These are phyloP conservation scores for Cenchrus fungigraminus DNA, from an alignment of 176 grass and related monocot species.

Conservation along the genomic window DNA sequence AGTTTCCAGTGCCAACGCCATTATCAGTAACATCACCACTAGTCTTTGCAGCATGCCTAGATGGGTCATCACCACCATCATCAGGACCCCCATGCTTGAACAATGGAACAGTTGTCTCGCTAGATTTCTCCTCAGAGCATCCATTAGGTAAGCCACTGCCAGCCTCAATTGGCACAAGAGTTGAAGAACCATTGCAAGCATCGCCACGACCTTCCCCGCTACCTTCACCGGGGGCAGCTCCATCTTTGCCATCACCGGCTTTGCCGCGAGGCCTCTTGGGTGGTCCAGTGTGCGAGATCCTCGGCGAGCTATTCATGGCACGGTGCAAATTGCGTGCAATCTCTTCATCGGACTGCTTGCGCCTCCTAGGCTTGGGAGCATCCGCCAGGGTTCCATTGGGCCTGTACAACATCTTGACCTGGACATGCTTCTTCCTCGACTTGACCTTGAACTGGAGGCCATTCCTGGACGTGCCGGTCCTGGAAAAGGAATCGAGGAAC, in stretches of 20 bases:
- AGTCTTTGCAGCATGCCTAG: background rate
- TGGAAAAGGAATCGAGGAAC: slow-evolving; percentile 74
- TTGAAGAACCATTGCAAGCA: slow-evolving; percentile 46
- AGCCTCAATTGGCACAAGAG: slow-evolving; percentile 3
- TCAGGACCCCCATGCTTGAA: slow-evolving; percentile 13
- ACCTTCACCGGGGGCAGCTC: background rate
- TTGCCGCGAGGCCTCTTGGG: slow-evolving; percentile 33
- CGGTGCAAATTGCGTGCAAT: slow-evolving; percentile 64
- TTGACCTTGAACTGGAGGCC: slow-evolving; percentile 57
- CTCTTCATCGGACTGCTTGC: slow-evolving; percentile 59
- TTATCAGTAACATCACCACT: slow-evolving; percentile 21
- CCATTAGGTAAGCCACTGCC: slow-evolving; percentile 25
- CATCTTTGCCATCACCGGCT: background rate
- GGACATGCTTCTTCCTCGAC: slow-evolving; percentile 74
- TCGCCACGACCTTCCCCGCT: background rate
- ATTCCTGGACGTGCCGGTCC: slow-evolving; percentile 45
- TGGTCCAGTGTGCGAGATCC: slow-evolving; percentile 57
- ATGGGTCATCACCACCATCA: slow-evolving; percentile 7
- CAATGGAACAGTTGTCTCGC: slow-evolving; percentile 25
- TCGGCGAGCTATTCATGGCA: slow-evolving; percentile 64
- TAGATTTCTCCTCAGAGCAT: slow-evolving; percentile 43
- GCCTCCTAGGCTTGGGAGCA: slow-evolving; percentile 34
- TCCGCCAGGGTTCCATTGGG: slow-evolving; percentile 41
- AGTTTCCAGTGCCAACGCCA: slow-evolving; percentile 23
- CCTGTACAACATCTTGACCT: slow-evolving; percentile 73